These are phyloP conservation scores for Moesziomyces sp. DNA, from an alignment of 1,284 basidiomycete genomes.

Conservation along the genomic window DNA sequence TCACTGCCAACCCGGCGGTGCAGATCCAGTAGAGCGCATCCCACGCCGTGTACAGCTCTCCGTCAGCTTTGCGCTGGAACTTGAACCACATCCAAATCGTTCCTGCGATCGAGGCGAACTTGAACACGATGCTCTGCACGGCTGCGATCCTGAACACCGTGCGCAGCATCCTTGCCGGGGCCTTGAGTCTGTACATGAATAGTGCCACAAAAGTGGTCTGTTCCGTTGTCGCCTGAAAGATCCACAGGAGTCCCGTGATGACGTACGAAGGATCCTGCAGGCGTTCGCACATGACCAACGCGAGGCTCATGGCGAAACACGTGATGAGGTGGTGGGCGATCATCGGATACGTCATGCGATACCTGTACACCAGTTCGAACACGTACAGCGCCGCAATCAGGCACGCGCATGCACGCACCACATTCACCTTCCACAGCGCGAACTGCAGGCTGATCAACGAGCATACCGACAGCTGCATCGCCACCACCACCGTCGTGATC, in stretches of 20 bases:
- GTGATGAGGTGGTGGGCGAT: conserved; percentile 40
- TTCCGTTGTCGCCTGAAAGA: conserved; percentile 47
- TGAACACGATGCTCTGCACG: conserved; percentile 43
- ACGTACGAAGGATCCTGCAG: conserved; percentile 29
- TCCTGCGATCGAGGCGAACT: conserved; percentile 32
- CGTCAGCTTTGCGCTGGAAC: conserved; percentile 10
- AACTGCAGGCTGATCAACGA: conserved; percentile 19
- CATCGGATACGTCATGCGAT: conserved; percentile 41
- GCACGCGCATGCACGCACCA: conserved; percentile 16
- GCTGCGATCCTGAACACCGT: conserved; percentile 22
- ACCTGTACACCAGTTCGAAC: conserved; percentile 47
- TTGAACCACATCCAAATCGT: conserved; percentile 28
- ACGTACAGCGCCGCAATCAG: conserved; percentile 39
- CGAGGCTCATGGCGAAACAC: conserved; percentile 35
- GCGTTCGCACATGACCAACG: conserved; percentile 25
- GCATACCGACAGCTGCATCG: conserved; percentile 16
- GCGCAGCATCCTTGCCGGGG: conserved; percentile 4
- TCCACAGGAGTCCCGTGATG: conserved; percentile 33
- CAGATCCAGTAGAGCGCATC: conserved; percentile 34
- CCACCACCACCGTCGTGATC: conserved; percentile 20
- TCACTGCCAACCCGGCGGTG: conserved; percentile 23
- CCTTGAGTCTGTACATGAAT: conserved; percentile 37
- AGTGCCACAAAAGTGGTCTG: conserved; percentile 41
- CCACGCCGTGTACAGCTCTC: conserved; percentile 11
- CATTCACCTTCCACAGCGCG: conserved; percentile 11